phyloP scores from a whole-genome alignment of 305 asterid species.

The Rubia peregrina region DNA sequence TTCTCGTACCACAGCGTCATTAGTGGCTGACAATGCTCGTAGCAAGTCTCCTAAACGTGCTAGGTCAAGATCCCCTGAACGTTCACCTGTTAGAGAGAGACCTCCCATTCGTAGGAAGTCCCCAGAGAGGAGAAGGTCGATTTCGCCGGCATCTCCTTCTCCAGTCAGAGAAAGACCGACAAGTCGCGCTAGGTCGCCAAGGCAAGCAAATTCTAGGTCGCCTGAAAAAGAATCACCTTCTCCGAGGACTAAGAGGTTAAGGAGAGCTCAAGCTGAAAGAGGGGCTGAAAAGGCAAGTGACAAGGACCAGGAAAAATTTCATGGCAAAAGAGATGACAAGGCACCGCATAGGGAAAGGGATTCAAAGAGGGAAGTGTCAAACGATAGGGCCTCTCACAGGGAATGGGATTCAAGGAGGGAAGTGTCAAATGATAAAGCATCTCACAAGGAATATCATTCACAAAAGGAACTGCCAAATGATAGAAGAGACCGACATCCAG shows the following conservation, averaged over 20 bases:
- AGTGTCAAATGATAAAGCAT: conserved; percentile 26
- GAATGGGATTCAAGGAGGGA: neutral
- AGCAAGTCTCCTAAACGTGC: conserved; percentile 48
- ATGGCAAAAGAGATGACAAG: conserved; percentile 22
- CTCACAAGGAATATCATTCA: conserved; percentile 37
- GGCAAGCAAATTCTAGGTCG: conserved; percentile 39
- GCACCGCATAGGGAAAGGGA: neutral
- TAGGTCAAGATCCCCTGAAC: conserved; percentile 54
- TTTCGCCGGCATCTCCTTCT: conserved; percentile 35
- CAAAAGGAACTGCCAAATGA: conserved; percentile 35
- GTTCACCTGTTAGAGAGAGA: conserved; percentile 51
- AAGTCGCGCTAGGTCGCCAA: conserved; percentile 39
- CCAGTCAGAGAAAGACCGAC: conserved; percentile 46
- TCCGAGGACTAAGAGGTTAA: conserved; percentile 66
- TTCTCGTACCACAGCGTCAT: conserved; percentile 26
- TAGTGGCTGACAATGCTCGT: conserved; percentile 37
- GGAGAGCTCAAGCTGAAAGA: conserved; percentile 46
- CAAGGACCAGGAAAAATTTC: conserved; percentile 41
- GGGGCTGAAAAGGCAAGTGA: conserved; percentile 41
- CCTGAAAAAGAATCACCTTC: conserved; percentile 52
- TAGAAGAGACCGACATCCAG: conserved; percentile 37
- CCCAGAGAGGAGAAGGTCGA: conserved; percentile 41
- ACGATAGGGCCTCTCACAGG: neutral
- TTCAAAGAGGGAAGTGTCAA: neutral
- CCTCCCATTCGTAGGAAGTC: conserved; percentile 32